phyloP scores from a whole-genome alignment of 345 rosid species.

The Aurinia saxatilis region DNA sequence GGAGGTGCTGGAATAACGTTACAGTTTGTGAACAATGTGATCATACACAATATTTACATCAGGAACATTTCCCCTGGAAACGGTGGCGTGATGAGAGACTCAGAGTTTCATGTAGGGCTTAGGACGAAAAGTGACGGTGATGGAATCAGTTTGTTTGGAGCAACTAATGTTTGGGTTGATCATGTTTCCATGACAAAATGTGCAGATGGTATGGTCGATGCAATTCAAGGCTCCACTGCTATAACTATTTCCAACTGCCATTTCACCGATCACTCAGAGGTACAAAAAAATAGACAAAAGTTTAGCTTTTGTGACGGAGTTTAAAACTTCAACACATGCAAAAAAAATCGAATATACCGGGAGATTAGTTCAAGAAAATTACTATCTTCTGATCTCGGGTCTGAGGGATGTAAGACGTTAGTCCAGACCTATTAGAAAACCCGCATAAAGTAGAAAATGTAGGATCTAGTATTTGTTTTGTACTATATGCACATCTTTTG shows the following conservation, averaged over 20 bases:
- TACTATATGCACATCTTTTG: not conserved
- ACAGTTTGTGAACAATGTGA: conserved; percentile 60
- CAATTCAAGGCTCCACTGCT: conserved; percentile 48
- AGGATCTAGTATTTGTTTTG: too few relatives aligned
- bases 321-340: too few relatives aligned
- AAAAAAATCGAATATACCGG: too few relatives aligned
- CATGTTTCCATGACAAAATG: conserved; percentile 57
- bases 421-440: too few relatives aligned
- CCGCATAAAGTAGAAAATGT: too few relatives aligned
- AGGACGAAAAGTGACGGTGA: conserved; percentile 56
- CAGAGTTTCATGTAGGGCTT: conserved; percentile 45
- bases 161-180: conserved; percentile 63
- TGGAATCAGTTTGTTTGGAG: conserved; percentile 51
- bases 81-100: conserved; percentile 72
- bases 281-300: too few relatives aligned
- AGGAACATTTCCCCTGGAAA: conserved; percentile 33
- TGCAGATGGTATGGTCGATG: conserved; percentile 54
- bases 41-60: conserved; percentile 53
- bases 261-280: conserved; percentile 60
- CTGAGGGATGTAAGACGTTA: too few relatives aligned
- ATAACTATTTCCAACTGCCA: conserved; percentile 62
- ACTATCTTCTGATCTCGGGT: too few relatives aligned
- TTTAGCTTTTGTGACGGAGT: too few relatives aligned
- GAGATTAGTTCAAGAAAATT: too few relatives aligned
- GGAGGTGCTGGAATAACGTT: conserved; percentile 57